A percentile compares a stretch with the other conserved stretches of the same genome.
Evolutionary conservation across 106 monocot species (phyloP).

Genomic region (Acanthochlamys bracteata): DNA sequence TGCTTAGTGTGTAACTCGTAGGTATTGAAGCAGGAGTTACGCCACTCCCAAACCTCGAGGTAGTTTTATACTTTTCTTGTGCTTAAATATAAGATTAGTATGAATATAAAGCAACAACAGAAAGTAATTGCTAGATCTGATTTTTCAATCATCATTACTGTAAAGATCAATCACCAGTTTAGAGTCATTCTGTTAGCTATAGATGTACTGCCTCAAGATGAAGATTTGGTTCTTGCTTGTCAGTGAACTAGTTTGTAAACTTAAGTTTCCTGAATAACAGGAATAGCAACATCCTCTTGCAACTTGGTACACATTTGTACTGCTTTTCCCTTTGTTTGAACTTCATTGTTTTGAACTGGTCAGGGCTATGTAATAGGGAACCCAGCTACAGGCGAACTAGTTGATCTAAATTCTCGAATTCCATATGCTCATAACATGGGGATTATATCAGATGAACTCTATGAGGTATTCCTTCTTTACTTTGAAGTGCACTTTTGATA

Average conservation of each 20-base stretch:
- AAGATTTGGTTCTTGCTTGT: no score
- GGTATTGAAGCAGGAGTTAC: constrained; percentile 20
- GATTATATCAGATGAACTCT: constrained; percentile 38
- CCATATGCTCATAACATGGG: constrained; percentile 35
- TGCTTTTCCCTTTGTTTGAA: neutral
- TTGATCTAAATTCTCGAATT: constrained; percentile 16
- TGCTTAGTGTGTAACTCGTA: neutral
- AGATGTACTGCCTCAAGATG: no score
- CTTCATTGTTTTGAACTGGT: neutral
- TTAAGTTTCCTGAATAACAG: no score
- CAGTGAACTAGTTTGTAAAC: no score
- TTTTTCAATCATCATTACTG: no score
- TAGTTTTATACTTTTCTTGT: constrained; percentile 11
- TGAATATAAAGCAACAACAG: neutral
- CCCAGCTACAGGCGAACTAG: constrained; percentile 20
- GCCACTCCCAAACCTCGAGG: constrained; percentile 34
- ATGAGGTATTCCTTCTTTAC: constrained; percentile 19
- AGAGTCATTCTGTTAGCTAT: no score
- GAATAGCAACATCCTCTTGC: no score
- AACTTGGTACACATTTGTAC: no score
- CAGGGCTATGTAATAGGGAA: constrained; percentile 49
- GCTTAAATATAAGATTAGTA: neutral
- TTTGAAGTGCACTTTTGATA: neutral
- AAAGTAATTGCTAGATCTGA: constrained; percentile 2
- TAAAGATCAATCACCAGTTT: no score